Percentiles rank a stretch among this genome's conserved stretches.
Evolutionary conservation across 371 early-diverging fungal species (phyloP).

Genomic region (Mortierella sp.): DNA sequence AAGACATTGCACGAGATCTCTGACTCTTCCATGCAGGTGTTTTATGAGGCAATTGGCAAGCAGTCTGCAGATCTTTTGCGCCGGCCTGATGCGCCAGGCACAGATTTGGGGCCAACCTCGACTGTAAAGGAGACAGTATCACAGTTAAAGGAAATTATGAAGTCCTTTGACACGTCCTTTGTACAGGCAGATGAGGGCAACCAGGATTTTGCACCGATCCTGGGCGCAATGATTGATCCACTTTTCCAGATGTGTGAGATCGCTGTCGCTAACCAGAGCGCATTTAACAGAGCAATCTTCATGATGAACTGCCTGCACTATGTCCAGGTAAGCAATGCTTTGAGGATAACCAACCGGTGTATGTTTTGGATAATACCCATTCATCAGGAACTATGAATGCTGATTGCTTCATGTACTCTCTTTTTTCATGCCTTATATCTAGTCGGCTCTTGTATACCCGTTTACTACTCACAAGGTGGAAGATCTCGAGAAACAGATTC

Average conservation of each 20-base stretch:
- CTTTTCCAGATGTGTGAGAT: slow-evolving; percentile 78
- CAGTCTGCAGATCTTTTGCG: slow-evolving; percentile 77
- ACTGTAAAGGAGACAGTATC: slow-evolving; percentile 74
- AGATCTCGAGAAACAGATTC: slow-evolving; percentile 64
- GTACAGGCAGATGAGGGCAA: slow-evolving; percentile 64
- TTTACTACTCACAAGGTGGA: slow-evolving; percentile 63
- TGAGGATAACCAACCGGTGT: neutral
- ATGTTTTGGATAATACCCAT: neutral
- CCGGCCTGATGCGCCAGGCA: slow-evolving; percentile 67
- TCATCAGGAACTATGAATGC: neutral
- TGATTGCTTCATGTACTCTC: neutral
- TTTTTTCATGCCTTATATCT: neutral
- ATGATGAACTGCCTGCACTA: slow-evolving; percentile 80
- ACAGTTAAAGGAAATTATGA: slow-evolving; percentile 85
- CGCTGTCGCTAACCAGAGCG: slow-evolving; percentile 65
- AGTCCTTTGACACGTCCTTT: slow-evolving; percentile 82
- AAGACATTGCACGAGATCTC: slow-evolving; percentile 72
- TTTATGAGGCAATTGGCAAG: slow-evolving; percentile 75
- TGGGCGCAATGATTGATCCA: slow-evolving; percentile 81
- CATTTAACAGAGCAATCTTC: slow-evolving; percentile 78
- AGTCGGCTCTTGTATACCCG: slow-evolving; percentile 65
- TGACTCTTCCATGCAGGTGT: slow-evolving; percentile 75
- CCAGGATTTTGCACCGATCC: slow-evolving; percentile 71
- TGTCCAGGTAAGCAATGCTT: slow-evolving; percentile 65
- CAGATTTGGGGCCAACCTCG: slow-evolving; percentile 73